phyloP scores from a whole-genome alignment of 176 grass and related monocot species.

The Alloteropsis semialata region DNA sequence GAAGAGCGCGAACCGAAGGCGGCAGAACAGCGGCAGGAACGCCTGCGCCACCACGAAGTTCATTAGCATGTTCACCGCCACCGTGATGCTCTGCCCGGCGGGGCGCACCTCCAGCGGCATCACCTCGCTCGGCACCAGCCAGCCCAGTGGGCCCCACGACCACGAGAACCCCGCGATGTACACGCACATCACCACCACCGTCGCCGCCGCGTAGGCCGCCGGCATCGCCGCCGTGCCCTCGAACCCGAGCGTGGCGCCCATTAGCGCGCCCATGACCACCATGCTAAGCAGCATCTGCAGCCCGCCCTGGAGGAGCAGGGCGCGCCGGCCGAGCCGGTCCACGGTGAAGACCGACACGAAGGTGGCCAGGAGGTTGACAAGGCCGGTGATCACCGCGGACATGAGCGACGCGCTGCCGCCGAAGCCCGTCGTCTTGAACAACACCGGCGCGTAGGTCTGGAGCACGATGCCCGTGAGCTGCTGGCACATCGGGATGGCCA shows the following conservation, averaged over 20 bases:
- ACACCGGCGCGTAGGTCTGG: neutral
- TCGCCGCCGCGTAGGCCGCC: neutral
- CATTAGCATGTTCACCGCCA: conserved; percentile 66
- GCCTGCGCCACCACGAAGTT: conserved; percentile 46
- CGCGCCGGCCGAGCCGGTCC: conserved; percentile 3
- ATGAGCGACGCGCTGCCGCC: conserved; percentile 21
- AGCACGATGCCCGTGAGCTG: conserved; percentile 20
- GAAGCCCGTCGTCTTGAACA: neutral
- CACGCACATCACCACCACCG: conserved; percentile 37
- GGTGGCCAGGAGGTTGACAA: conserved; percentile 21
- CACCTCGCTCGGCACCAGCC: conserved; percentile 74
- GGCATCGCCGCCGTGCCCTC: neutral
- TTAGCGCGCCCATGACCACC: neutral
- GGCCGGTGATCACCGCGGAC: conserved; percentile 19
- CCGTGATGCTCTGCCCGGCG: conserved; percentile 67
- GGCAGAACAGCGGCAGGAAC: conserved; percentile 46
- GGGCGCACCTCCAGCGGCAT: conserved; percentile 68
- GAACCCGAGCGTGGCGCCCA: neutral
- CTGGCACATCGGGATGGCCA: neutral
- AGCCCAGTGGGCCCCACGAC: conserved; percentile 73
- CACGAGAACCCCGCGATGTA: conserved; percentile 62
- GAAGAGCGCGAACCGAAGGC: conserved; percentile 54
- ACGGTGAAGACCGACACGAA: conserved; percentile 22
- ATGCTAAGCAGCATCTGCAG: conserved; percentile 15
- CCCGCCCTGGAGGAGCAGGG: conserved; percentile 17